These are phyloP conservation scores for Orychophragmus violaceus DNA, from an alignment of 345 rosid genomes.

Conservation along the genomic window DNA sequence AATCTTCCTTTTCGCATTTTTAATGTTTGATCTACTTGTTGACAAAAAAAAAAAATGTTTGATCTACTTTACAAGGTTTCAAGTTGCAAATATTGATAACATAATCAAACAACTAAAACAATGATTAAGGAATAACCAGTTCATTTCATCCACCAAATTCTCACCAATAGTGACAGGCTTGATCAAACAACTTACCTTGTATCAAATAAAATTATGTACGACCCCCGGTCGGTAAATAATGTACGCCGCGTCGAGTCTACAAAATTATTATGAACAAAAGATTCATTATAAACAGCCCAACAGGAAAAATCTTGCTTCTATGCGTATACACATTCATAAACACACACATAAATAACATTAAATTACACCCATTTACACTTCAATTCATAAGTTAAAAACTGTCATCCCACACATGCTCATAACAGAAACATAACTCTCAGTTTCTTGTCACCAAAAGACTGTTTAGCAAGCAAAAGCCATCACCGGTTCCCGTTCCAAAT, in stretches of 20 bases:
- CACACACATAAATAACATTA: constrained; percentile 6
- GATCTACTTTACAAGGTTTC: not conserved
- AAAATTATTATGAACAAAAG: not conserved
- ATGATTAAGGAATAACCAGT: constrained; percentile 19
- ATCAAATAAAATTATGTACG: not conserved
- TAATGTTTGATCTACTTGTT: not conserved
- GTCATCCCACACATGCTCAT: constrained; percentile 16
- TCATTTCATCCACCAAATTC: constrained; percentile 20
- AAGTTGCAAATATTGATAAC: not conserved
- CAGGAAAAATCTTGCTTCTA: constrained; percentile 3
- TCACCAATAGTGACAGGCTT: constrained; percentile 10
- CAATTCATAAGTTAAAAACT: not conserved
- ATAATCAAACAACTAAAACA: constrained; percentile 3
- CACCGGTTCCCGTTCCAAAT: constrained; percentile 23
- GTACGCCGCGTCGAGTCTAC: not conserved
- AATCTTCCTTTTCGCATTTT: not conserved
- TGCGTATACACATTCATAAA: constrained; percentile 14
- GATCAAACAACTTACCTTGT: not conserved
- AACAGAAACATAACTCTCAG: not conserved
- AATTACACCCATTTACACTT: constrained; percentile 13
- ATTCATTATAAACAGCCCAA: constrained; percentile 6
- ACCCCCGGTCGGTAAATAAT: not conserved
- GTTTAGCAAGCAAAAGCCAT: constrained; percentile 10
- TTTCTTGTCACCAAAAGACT: not conserved
- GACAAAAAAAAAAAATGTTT: too few species aligned